phyloP scores from a whole-genome alignment of 1,284 basidiomycete species.

The Sporisorium graminicola region DNA sequence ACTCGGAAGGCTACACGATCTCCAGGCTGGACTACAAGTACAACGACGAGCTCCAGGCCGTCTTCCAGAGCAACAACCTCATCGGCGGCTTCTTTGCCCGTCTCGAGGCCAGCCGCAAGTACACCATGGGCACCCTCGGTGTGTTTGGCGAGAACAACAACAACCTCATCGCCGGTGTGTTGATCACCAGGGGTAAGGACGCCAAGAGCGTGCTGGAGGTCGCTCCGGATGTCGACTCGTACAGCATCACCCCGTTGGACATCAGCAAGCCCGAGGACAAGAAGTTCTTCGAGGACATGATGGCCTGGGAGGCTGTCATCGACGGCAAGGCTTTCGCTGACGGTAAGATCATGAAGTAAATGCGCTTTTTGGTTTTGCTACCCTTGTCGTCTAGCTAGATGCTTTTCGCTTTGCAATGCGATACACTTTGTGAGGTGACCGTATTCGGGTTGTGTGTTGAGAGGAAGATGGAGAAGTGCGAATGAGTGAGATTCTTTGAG shows the following conservation, averaged over 20 bases:
- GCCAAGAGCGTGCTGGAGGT: constrained; percentile 60
- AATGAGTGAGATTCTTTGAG: too few relatives aligned
- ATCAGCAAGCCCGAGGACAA: constrained; percentile 65
- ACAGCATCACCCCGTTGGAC: constrained; percentile 77
- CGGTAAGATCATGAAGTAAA: constrained; percentile 69
- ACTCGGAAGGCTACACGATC: constrained; percentile 87
- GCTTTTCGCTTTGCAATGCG: too few relatives aligned
- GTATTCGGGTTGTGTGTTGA: too few relatives aligned
- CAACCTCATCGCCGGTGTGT: constrained; percentile 74
- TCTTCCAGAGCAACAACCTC: constrained; percentile 72
- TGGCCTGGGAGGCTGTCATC: constrained; percentile 66
- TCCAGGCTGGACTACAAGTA: constrained; percentile 98
- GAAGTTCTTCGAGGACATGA: constrained; percentile 70
- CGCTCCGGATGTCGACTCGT: constrained; percentile 94
- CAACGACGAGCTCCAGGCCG: constrained; percentile 90
- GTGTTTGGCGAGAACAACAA: constrained; percentile 87
- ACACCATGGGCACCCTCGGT: constrained; percentile 89
- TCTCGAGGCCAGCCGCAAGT: constrained; percentile 72
- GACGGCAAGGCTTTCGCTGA: constrained; percentile 63
- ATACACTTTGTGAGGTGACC: too few relatives aligned
- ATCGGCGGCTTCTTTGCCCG: constrained; percentile 95
- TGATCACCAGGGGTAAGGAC: constrained; percentile 83
- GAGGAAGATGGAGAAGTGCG: too few relatives aligned
- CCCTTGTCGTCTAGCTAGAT: too few relatives aligned
- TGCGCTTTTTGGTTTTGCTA: neutral